These are phyloP conservation scores for Sedum album DNA, from an alignment of 164 flowering plant species.

Conservation along the genomic window DNA sequence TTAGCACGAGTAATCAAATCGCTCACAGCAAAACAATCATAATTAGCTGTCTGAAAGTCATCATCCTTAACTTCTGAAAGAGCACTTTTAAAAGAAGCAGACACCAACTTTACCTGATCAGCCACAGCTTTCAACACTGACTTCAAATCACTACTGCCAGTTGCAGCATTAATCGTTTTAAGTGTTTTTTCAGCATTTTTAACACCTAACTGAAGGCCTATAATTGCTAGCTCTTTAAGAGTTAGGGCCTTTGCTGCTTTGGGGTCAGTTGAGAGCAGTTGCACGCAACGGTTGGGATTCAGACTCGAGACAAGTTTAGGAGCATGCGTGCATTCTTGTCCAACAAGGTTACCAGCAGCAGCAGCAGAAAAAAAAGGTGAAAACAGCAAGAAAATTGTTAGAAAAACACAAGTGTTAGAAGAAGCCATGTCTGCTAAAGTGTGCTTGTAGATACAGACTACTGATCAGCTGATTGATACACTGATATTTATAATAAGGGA, in stretches of 20 bases:
- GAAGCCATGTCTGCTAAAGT: too few relatives aligned
- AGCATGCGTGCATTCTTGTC: neutral
- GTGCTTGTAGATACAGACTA: too few relatives aligned
- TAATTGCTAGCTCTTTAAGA: neutral
- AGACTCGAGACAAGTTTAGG: neutral
- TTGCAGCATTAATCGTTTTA: neutral
- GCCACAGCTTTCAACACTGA: neutral
- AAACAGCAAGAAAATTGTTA: neutral
- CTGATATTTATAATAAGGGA: too few relatives aligned
- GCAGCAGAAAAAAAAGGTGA: neutral
- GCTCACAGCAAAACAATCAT: neutral
- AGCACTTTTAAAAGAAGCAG: neutral
- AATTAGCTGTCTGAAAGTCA: neutral
- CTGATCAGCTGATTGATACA: too few relatives aligned
- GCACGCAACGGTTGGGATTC: neutral
- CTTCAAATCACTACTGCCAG: neutral
- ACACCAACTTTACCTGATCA: neutral
- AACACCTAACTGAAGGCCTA: neutral
- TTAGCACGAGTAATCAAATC: neutral
- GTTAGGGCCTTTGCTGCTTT: neutral
- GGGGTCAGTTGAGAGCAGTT: neutral
- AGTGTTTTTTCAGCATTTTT: neutral
- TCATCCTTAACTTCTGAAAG: neutral
- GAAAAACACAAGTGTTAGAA: neutral
- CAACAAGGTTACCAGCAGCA: neutral